A percentile compares a stretch with the other conserved stretches of the same genome.
phyloP scores from a whole-genome alignment of 345 rosid genomes.

The Fremontodendron californicum region DNA sequence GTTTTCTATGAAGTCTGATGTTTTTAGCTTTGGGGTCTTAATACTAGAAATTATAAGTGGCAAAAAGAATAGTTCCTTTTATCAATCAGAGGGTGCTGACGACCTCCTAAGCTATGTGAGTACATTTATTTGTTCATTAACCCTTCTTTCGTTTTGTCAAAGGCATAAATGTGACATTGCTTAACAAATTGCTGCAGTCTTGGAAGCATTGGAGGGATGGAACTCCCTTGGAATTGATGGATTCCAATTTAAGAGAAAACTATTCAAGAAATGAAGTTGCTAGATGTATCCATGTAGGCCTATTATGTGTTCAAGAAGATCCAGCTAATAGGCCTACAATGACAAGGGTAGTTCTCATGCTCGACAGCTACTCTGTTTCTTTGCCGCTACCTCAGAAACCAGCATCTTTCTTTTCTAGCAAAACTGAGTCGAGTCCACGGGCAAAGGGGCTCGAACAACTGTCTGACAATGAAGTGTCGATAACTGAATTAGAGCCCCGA shows the following conservation, averaged over 20 bases:
- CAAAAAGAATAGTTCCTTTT: constrained; percentile 20
- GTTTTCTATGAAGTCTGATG: constrained; percentile 36
- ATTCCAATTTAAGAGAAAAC: constrained; percentile 12
- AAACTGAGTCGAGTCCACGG: not conserved
- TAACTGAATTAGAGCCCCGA: constrained; percentile 7
- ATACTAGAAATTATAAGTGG: constrained; percentile 35
- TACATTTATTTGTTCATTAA: not conserved
- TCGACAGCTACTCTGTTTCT: constrained; percentile 23
- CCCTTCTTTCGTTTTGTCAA: not conserved
- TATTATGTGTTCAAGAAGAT: constrained; percentile 34
- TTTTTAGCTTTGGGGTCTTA: constrained; percentile 36
- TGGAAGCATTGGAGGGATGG: constrained; percentile 32
- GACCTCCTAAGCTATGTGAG: constrained; percentile 23
- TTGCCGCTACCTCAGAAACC: constrained; percentile 20
- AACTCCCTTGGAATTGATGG: constrained; percentile 12
- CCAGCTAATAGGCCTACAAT: constrained; percentile 33
- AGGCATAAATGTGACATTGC: not conserved
- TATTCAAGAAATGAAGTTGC: constrained; percentile 21
- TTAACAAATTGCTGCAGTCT: constrained; percentile 14
- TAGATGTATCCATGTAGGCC: constrained; percentile 32
- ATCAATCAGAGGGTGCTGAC: not conserved
- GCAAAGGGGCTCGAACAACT: not conserved
- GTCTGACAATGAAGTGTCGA: constrained; percentile 4
- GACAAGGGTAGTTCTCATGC: constrained; percentile 31
- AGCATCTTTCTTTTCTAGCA: constrained; percentile 8